phyloP scores from a whole-genome alignment of 2,329 filamentous ascomycete genomes.

The Massarina eburnea region DNA sequence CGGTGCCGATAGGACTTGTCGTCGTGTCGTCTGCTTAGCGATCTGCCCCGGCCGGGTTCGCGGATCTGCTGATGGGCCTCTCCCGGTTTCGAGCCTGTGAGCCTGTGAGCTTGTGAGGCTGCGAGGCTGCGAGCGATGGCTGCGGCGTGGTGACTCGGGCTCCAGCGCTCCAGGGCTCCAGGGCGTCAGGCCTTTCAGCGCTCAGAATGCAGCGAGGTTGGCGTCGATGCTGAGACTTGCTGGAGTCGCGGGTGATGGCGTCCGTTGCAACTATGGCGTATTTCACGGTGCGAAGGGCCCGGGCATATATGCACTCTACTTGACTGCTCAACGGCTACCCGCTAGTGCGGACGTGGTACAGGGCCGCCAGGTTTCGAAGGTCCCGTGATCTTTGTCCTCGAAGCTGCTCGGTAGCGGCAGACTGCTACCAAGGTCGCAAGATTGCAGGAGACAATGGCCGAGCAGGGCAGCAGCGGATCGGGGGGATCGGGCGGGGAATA shows the following conservation, averaged over 20 bases:
- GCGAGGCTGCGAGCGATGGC: not conserved
- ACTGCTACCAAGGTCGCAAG: conserved; percentile 21
- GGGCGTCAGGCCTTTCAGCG: too few species aligned
- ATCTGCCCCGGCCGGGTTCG: conserved; percentile 32
- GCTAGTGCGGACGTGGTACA: conserved; percentile 33
- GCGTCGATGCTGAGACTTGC: not conserved
- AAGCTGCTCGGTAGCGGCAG: conserved; percentile 25
- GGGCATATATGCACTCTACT: conserved; percentile 41
- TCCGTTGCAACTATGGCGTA: not conserved
- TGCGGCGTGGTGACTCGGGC: too few species aligned
- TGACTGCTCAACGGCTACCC: conserved; percentile 28
- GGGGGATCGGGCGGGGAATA: conserved; percentile 14
- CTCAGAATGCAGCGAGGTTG: not conserved
- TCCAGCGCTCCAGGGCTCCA: not conserved
- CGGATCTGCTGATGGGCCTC: conserved; percentile 23
- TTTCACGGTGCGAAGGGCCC: conserved; percentile 22
- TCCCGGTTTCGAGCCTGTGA: conserved; percentile 12
- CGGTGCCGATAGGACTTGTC: conserved; percentile 31
- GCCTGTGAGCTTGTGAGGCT: not conserved
- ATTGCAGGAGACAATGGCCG: conserved; percentile 2
- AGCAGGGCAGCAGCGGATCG: conserved; percentile 9
- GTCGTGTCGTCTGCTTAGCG: conserved; percentile 29
- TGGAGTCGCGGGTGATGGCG: not conserved
- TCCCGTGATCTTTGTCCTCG: conserved; percentile 36
- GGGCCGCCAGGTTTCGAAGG: conserved; percentile 27